A percentile compares a stretch with the other conserved stretches of the same genome.
Conservation (phyloP, 305 asterid genomes). For the Fraxinus velutina region DNA sequence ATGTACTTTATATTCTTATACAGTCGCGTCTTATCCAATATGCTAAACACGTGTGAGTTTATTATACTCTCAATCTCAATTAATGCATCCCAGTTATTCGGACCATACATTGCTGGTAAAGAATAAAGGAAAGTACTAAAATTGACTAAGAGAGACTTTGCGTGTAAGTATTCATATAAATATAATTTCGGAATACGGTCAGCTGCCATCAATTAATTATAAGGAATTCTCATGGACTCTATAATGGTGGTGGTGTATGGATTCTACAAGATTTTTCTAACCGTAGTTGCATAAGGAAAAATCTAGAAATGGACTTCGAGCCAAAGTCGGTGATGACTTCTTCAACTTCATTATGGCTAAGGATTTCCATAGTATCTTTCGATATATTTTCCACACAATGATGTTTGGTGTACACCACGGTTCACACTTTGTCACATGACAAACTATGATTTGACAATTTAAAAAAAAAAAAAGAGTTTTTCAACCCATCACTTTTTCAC, state of each 20-base stretch:
- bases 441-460: too few relatives aligned
- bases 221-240: too few relatives aligned
- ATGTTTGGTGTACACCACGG: too few relatives aligned
- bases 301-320: neutral
- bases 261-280: neutral
- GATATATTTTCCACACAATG: too few relatives aligned
- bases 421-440: too few relatives aligned
- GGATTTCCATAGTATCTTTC: neutral
- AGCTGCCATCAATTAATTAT: neutral
- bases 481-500: slow-evolving; percentile 43
- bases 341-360: neutral
- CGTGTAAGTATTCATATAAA: neutral
- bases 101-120: neutral
- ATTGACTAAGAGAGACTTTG: neutral
- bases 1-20: neutral
- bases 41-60: neutral
- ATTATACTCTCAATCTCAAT: neutral
- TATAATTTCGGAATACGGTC: neutral
- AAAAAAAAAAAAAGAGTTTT: too few relatives aligned
- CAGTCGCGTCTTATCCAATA: neutral
- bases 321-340: neutral
- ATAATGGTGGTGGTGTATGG: neutral
- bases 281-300: neutral
- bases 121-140: neutral
- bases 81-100: neutral